phyloP scores from a whole-genome alignment of 257 asterid species.

The Penstemon davidsonii region DNA sequence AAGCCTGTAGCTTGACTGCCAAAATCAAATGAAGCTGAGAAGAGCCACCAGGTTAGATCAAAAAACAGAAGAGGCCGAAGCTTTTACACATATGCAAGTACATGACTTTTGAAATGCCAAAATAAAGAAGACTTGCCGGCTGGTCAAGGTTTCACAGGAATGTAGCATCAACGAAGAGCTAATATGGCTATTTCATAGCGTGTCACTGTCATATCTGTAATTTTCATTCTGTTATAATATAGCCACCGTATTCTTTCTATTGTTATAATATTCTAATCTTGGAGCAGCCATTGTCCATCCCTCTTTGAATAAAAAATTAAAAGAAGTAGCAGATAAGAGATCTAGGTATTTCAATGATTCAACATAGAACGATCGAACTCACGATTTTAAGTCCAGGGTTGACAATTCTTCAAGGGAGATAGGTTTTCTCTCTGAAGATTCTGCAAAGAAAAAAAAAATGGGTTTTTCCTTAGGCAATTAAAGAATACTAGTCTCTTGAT shows the following conservation, averaged over 20 bases:
- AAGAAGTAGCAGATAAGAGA: constrained; percentile 15
- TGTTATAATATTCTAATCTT: constrained; percentile 6
- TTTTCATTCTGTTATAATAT: not conserved
- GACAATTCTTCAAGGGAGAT: constrained; percentile 68
- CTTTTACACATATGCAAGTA: not conserved
- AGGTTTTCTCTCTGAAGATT: constrained; percentile 60
- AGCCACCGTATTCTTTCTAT: constrained; percentile 14
- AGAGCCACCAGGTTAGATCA: not conserved
- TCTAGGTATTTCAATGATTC: constrained; percentile 14
- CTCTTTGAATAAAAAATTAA: constrained; percentile 12
- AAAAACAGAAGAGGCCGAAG: not conserved
- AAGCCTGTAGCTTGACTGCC: not conserved
- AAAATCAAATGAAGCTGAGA: not conserved
- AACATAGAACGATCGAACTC: constrained; percentile 32
- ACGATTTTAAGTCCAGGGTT: constrained; percentile 72
- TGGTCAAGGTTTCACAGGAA: too few relatives aligned
- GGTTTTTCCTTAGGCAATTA: constrained; percentile 8
- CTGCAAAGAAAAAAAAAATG: constrained; percentile 43
- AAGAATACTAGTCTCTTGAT: not conserved
- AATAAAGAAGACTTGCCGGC: not conserved
- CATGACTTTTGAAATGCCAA: not conserved
- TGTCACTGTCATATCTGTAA: not conserved
- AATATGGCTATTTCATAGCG: not conserved
- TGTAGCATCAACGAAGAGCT: too few relatives aligned
- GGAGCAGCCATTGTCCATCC: not conserved